phyloP scores from a whole-genome alignment of 164 flowering plant genomes.

The Stephania japonica region DNA sequence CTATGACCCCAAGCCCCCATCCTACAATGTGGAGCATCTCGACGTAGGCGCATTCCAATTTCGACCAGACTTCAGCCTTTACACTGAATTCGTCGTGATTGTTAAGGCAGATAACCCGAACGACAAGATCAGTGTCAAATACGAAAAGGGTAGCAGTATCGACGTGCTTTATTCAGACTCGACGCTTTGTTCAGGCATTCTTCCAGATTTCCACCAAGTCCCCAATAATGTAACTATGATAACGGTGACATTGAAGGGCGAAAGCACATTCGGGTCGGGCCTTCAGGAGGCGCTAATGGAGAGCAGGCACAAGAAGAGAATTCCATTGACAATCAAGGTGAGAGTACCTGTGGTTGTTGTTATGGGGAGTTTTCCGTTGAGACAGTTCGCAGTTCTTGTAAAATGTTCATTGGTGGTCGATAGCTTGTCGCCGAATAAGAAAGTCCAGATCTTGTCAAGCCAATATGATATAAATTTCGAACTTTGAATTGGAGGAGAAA shows the following conservation, averaged over 20 bases:
- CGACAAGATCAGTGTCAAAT: slow-evolving; percentile 33
- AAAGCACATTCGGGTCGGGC: slow-evolving; percentile 44
- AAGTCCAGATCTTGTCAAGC: slow-evolving; percentile 33
- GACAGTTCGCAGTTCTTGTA: slow-evolving; percentile 30
- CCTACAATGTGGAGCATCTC: slow-evolving; percentile 33
- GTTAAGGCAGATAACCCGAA: slow-evolving; percentile 60
- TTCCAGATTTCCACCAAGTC: slow-evolving; percentile 54
- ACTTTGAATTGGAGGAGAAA: background rate
- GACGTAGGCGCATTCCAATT: slow-evolving; percentile 34
- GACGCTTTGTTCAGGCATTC: slow-evolving; percentile 39
- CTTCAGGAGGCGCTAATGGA: slow-evolving; percentile 41
- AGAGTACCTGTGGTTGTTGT: slow-evolving; percentile 40
- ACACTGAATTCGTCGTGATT: slow-evolving; percentile 30
- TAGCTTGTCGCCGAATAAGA: slow-evolving; percentile 41
- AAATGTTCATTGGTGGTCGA: slow-evolving; percentile 48
- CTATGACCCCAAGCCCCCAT: slow-evolving; percentile 38
- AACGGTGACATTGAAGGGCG: slow-evolving; percentile 36
- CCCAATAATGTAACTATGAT: slow-evolving; percentile 32
- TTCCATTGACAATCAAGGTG: slow-evolving; percentile 45
- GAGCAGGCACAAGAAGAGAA: slow-evolving; percentile 24
- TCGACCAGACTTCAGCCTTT: slow-evolving; percentile 34
- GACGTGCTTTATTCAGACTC: slow-evolving; percentile 27
- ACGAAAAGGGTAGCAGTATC: slow-evolving; percentile 33
- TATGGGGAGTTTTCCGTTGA: slow-evolving; percentile 22
- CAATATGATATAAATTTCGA: slow-evolving; percentile 9